Conservation (phyloP, 2,329 filamentous ascomycete species). For the Aspergillus ochraceoroseus region DNA sequence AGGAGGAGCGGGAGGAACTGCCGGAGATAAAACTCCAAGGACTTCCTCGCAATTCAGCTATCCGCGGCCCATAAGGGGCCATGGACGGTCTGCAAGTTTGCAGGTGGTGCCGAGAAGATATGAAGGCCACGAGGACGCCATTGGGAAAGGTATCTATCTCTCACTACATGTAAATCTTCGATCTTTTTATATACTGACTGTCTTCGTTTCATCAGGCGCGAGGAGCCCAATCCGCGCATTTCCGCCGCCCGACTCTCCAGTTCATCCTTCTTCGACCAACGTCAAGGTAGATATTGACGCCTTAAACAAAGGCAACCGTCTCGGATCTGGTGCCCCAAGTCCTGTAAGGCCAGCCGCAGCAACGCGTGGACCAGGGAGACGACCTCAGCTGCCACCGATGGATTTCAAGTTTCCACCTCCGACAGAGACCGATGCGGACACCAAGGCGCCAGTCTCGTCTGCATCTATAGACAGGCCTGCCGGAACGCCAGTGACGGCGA, state of each 20-base stretch:
- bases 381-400: constrained; percentile 36
- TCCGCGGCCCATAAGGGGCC: constrained; percentile 56
- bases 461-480: constrained; percentile 30
- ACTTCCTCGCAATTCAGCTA: constrained; percentile 38
- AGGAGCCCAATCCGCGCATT: constrained; percentile 34
- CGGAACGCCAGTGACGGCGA: constrained; percentile 19
- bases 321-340: constrained; percentile 28
- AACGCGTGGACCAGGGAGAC: constrained; percentile 40
- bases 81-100: constrained; percentile 74
- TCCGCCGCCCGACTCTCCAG: constrained; percentile 30
- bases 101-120: constrained; percentile 60
- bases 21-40: constrained; percentile 29
- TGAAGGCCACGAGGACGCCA: constrained; percentile 39
- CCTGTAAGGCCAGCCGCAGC: constrained; percentile 37
- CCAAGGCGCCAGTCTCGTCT: constrained; percentile 19
- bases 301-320: constrained; percentile 24
- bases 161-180: background rate
- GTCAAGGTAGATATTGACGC: constrained; percentile 35
- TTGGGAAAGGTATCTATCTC: constrained; percentile 36
- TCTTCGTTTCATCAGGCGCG: constrained; percentile 24
- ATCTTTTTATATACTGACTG: background rate
- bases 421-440: constrained; percentile 29
- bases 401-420: constrained; percentile 56
- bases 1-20: constrained; percentile 18
- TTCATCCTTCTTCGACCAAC: constrained; percentile 26